Base-by-base conservation (phyloP, 2,329 filamentous ascomycete genomes). In the Periconia digitata region DNA sequence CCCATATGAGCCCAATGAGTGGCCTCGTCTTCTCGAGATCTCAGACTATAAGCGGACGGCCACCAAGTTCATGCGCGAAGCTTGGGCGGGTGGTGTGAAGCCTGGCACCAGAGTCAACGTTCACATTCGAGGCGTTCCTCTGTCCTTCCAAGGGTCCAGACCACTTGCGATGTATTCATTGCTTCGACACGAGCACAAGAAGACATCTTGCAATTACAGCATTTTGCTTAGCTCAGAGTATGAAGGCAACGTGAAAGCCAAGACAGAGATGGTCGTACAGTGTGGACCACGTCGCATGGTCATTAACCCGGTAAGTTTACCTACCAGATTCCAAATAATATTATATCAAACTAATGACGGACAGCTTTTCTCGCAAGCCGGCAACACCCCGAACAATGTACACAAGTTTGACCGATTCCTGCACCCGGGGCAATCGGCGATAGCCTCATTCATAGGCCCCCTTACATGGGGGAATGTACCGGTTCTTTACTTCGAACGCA, bases 371-470 rank as follows among this genome's bases (percentile, higher is more conserved):
- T 96, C 92, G 0, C 84, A 89, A 66, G 79, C 83, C n/a, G 92
- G 92, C 47, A 90, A 87, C 66, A 96, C 92, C 0, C 89, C 90
- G 40, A 97, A 97, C 75, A 87, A 99, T 66, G 92, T 99, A 13
- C 92, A 97, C 81, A 99, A 99, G 72, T 97, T 91, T 73, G 89
- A 90, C 72, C 87, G 92, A 23, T 99, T 84, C 75, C 76, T 97
- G 6, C 91, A 97, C 70, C 92, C 94, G 0, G 94, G 94, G 3
- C 87, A 90, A 59, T 92, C 89, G 8, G 89, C 89, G 3, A 86
- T 97, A 20, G 94, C 92, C 7, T 89, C 87, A 10, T 96, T 96
- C 71, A 87, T 92, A 60, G 94, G 88, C 0, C 94, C 94, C 1
- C 76, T 97, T 7, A 94, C 87, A 2, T 99, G 94, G 92, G 94